Conservation (phyloP, 2,329 filamentous ascomycete species). For the Conoideocrella luteorostrata region DNA sequence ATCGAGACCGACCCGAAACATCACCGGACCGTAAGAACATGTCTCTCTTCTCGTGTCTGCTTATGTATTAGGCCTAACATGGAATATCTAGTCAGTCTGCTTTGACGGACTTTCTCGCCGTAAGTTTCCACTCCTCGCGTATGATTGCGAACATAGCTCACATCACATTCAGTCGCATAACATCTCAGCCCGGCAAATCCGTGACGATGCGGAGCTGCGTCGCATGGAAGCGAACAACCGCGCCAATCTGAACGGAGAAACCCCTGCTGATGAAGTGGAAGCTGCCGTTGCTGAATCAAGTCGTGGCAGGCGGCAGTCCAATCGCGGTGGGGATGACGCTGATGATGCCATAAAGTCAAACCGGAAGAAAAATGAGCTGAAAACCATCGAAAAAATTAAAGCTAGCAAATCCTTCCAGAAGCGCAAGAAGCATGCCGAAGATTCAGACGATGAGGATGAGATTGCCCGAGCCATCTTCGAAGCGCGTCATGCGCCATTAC, state of each 20-base stretch:
- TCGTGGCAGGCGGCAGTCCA: constrained; percentile 21
- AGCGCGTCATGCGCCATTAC: constrained; percentile 47
- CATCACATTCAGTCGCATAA: constrained; percentile 53
- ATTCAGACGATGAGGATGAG: constrained; percentile 44
- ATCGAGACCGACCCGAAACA: constrained; percentile 23
- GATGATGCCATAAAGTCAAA: constrained; percentile 20
- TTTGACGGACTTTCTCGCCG: constrained; percentile 47
- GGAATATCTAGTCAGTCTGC: constrained; percentile 37
- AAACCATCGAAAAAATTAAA: constrained; percentile 56
- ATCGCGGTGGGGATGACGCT: constrained; percentile 18
- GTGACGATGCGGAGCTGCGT: constrained; percentile 41
- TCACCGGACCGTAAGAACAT: constrained; percentile 32
- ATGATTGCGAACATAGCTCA: constrained; percentile 14
- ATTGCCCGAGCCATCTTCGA: constrained; percentile 43
- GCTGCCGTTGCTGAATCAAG: constrained; percentile 16
- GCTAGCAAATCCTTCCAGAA: constrained; percentile 52
- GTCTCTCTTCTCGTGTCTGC: not conserved
- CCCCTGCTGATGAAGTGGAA: constrained; percentile 11
- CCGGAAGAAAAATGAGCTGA: constrained; percentile 41
- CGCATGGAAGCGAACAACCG: constrained; percentile 31
- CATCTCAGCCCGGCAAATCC: constrained; percentile 56
- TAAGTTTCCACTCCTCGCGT: constrained; percentile 19
- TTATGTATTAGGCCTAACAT: constrained; percentile 9
- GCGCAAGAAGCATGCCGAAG: constrained; percentile 34
- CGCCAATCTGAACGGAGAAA: constrained; percentile 15